phyloP scores from a whole-genome alignment of 1,284 basidiomycete species.

The Fomes fomentarius region DNA sequence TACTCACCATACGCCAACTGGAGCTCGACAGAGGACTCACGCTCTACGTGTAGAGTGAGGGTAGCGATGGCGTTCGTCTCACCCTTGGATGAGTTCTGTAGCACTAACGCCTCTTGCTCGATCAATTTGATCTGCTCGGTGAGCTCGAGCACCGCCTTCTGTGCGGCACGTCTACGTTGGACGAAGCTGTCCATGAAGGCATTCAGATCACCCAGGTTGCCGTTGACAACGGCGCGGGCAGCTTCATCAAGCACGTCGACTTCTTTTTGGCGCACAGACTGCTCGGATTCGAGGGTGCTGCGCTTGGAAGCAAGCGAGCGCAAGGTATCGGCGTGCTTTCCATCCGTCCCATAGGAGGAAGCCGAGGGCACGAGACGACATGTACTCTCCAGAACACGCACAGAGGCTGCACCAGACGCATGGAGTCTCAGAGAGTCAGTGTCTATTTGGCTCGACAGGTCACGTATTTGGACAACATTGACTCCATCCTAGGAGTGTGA shows the following conservation, averaged over 20 bases:
- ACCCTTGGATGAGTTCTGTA: not conserved
- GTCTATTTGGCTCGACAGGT: too few species aligned
- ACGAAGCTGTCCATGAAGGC: not conserved
- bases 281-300: conserved; percentile 8
- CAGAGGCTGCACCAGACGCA: too few species aligned
- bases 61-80: not conserved
- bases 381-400: too few species aligned
- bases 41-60: not conserved
- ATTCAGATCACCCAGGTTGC: not conserved
- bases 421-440: too few species aligned
- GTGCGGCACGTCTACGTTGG: not conserved
- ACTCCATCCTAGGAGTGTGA: too few species aligned
- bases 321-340: too few species aligned
- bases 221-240: not conserved
- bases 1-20: not conserved
- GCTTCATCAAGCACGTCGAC: conserved; percentile 5
- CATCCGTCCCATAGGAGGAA: too few species aligned
- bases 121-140: conserved; percentile 2
- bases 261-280: conserved; percentile 30
- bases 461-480: too few species aligned
- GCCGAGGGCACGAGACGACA: too few species aligned
- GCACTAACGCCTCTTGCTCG: conserved; percentile 1
- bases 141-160: not conserved
- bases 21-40: conserved; percentile 33
- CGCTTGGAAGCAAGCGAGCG: too few species aligned